A percentile compares a stretch with the other conserved stretches of the same genome.
Conservation (phyloP, 202 grass and related monocot genomes). For the Zizania palustris region DNA sequence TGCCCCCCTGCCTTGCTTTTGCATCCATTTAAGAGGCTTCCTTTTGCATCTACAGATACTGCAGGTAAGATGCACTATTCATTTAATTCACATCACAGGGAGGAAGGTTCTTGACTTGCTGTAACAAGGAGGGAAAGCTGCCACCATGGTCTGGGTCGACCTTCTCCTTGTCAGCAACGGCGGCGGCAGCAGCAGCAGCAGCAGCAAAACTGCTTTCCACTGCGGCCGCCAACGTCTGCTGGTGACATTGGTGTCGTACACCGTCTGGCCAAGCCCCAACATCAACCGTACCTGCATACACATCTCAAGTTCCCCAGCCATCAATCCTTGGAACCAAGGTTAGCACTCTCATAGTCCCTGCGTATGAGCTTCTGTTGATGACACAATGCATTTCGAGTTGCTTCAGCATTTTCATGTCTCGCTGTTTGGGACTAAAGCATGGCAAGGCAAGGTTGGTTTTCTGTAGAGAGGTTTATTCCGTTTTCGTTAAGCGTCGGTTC, state of each 20-base stretch:
- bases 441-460: too few relatives aligned
- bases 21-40: background rate
- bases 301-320: background rate
- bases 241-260: constrained; percentile 4
- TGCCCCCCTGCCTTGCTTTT: background rate
- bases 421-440: too few relatives aligned
- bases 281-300: background rate
- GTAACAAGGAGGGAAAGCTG: background rate
- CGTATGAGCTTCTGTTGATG: background rate
- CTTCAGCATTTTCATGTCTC: background rate
- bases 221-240: background rate
- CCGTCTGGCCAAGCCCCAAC: background rate
- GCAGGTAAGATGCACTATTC: too few relatives aligned
- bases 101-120: background rate
- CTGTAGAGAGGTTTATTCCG: too few relatives aligned
- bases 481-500: too few relatives aligned
- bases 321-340: background rate
- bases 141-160: constrained; percentile 28
- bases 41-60: constrained; percentile 4
- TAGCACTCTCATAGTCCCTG: background rate
- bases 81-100: background rate
- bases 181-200: too few relatives aligned
- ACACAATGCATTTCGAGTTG: background rate
- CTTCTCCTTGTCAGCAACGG: background rate
- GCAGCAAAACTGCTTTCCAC: background rate